Base-by-base conservation (phyloP, 2,329 filamentous ascomycete genomes). In the Rutstroemia sp. region DNA sequence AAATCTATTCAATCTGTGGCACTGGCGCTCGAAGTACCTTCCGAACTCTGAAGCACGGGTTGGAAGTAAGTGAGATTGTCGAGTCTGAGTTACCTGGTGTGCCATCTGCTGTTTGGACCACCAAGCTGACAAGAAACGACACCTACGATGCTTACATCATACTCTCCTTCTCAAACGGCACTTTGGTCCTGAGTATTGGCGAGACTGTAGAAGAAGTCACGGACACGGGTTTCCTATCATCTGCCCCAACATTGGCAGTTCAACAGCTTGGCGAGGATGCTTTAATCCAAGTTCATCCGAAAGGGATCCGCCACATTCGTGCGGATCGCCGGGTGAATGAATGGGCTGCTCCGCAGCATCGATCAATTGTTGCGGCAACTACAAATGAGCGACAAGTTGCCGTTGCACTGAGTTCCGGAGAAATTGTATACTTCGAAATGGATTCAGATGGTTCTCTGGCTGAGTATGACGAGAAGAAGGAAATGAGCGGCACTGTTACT, bases 401-500 rank as follows among this genome's bases (percentile, higher is more conserved):
- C 3, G 86, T 97, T 50, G 94, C 94, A 1, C 77, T 99, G 25
- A 97, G 92, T 69, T 96, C 92, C 8, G 92, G 92, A 39, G 94
- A 99, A 71, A 92, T 99, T 61, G 89, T 96, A 44, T 99, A 97
- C 69, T 99, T 99, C 65, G 95, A 99, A 70, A 92, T 96, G 84
- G 94, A 96, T 67, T 81, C 83, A 0, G 92, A 97, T 71, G 92
- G 92, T 30, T 88, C 88, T 3, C 77, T 97, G 34, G 90, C 90
- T 37, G 92, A 97, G 73, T 96, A 96, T 63, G 88, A 97, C 62
- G 92, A 97, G 67, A 91, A 92, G 71, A 90, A 91, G 66, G 88
- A 95, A 66, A 94, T 99, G 88, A 91, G 88, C 53, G 92, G 91
- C 47, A 96, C 92, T 0, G 92, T 99, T 49, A 97, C 92, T 18